Conservation (phyloP, 2,329 filamentous ascomycete genomes). For the Sclerotinia glacialis region DNA sequence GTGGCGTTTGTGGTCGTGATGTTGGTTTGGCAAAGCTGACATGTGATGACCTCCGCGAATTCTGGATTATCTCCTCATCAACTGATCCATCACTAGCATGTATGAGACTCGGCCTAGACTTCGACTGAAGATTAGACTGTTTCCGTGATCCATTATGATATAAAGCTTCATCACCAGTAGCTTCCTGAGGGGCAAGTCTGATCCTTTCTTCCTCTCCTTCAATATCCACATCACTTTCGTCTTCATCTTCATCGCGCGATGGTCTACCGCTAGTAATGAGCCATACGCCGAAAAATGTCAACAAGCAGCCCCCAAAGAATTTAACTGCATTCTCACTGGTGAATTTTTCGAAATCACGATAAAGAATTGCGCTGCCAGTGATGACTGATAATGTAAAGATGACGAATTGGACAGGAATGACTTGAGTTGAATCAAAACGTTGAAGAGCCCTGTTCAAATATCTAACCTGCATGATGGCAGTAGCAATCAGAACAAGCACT, state of each 20-base stretch:
- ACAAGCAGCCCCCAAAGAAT: constrained; percentile 83
- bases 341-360: constrained; percentile 89
- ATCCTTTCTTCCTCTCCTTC: constrained; percentile 64
- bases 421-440: constrained; percentile 93
- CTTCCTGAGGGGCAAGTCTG: constrained; percentile 54
- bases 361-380: constrained; percentile 86
- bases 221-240: constrained; percentile 58
- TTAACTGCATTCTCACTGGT: constrained; percentile 70
- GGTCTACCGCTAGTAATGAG: constrained; percentile 85
- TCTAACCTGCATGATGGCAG: constrained; percentile 93
- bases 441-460: constrained; percentile 91
- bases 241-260: constrained; percentile 59
- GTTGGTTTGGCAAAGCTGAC: constrained; percentile 33
- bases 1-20: constrained; percentile 30
- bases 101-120: constrained; percentile 19
- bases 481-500: constrained; percentile 73
- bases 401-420: constrained; percentile 97
- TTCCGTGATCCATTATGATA: constrained; percentile 23
- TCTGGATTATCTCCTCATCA: constrained; percentile 20
- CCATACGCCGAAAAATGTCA: constrained; percentile 97
- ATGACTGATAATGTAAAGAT: constrained; percentile 96
- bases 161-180: constrained; percentile 24
- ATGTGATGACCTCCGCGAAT: constrained; percentile 33
- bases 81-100: constrained; percentile 28
- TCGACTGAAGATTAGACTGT: constrained; percentile 23